Evolutionary conservation across 495 filamentous ascomycete genomes (phyloP), one percentile per base, ranked within the genome.

Genomic region (Penicillium verhagenii): DNA sequence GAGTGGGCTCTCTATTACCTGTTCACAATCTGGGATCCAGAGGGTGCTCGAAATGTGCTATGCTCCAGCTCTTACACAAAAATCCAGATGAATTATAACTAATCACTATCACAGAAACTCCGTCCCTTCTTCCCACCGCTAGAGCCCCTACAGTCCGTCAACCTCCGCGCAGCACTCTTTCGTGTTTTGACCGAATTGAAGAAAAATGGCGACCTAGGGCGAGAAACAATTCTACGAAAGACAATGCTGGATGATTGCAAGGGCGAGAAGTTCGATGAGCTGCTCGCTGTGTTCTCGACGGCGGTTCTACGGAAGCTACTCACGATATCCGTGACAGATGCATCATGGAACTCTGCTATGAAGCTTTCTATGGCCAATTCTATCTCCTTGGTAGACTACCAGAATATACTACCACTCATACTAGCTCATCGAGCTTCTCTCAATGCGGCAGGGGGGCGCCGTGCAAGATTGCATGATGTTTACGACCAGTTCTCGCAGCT

Each of bases 181-280:
- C 79, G 89, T 57, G 79, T 79, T 43, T 77, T 96, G 33, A 86
- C 88, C 52, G 86, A 91, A 26, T 75, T 89, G 46, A 96, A 95
- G 79, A 95, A 91, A 71, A 89, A 85, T 79, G 91, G 90, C 9
- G 79, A 89, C 1, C 74, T 96, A 18, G 88, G 89, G 9, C 81
- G 86, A 46, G 90, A 95, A 65, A 79, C 80, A 0, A 82, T 91
- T 4, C 72, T 96, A 35, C 83, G 92, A 38, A 96, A 93, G 72
- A 90, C 88, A 0, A 93, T 95, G 89, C 74, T 96, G 52, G 92
- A 96, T 67, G 91, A 96, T 57, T 96, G 92, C 73, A 89, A 86
- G 58, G 90, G 89, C 26, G 89, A 91, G 53, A 82, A 89, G 56
- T 79, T 90, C 50, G 88, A 90, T 64, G 91, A 96, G 69, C 69